Conservation (phyloP, 148 eudicot genomes). For the Euryodendron excelsum region DNA sequence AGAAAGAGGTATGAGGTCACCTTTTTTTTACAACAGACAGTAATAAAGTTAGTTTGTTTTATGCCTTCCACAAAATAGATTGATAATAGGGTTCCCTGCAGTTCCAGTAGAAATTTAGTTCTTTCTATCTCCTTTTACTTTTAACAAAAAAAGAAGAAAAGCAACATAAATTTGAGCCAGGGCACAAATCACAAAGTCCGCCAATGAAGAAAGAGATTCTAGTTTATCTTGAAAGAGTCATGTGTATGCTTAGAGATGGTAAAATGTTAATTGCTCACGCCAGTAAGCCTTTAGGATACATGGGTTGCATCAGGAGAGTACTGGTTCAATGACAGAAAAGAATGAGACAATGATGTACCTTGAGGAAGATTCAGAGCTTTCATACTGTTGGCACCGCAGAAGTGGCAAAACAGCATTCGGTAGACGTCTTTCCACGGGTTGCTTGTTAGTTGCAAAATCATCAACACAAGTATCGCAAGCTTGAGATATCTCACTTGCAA, state of each 20-base stretch:
- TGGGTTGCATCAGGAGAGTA: background rate
- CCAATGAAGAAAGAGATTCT: background rate
- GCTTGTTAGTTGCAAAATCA: conserved; percentile 34
- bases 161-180: background rate
- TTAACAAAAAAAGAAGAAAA: background rate
- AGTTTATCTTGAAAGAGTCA: background rate
- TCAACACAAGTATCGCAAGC: conserved; percentile 25
- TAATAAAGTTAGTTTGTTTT: background rate
- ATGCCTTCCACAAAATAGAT: background rate
- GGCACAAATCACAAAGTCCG: background rate
- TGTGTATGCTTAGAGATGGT: background rate
- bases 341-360: conserved; percentile 53
- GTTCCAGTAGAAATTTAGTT: background rate
- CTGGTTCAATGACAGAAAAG: background rate
- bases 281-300: background rate
- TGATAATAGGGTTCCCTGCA: background rate
- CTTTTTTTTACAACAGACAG: background rate
- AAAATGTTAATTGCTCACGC: background rate
- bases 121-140: background rate
- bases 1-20: background rate
- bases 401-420: conserved; percentile 59
- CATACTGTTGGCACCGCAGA: conserved; percentile 61
- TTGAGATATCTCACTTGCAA: conserved; percentile 27
- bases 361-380: conserved; percentile 76
- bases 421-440: conserved; percentile 42